phyloP scores from a whole-genome alignment of 1,139 yeast genomes.

The Kluyveromyces sp. region DNA sequence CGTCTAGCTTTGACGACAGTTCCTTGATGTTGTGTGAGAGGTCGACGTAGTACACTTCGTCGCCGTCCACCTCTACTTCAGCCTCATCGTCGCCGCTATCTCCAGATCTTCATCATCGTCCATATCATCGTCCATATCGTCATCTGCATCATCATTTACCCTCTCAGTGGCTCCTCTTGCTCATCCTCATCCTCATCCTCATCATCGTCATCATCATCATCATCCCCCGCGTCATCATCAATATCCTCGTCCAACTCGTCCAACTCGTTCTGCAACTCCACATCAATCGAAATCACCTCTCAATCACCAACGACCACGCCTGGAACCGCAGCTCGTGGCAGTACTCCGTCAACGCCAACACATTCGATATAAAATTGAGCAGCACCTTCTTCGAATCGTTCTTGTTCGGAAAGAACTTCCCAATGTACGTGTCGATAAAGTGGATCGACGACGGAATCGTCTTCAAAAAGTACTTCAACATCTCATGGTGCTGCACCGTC shows the following conservation, averaged over 20 bases:
- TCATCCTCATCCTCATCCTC: conserved; percentile 30
- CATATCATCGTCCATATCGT: conserved; percentile 34
- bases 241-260: conserved; percentile 82
- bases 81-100: conserved; percentile 30
- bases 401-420: conserved; percentile 70
- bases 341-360: conserved; percentile 53
- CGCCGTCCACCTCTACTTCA: conserved; percentile 32
- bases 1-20: conserved; percentile 62
- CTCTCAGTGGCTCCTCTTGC: conserved; percentile 31
- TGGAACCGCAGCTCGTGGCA: conserved; percentile 67
- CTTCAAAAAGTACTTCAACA: conserved; percentile 54
- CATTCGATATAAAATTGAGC: conserved; percentile 57
- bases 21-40: conserved; percentile 47
- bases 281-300: conserved; percentile 80
- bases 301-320: conserved; percentile 75
- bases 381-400: conserved; percentile 49
- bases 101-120: conserved; percentile 30
- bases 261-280: conserved; percentile 83
- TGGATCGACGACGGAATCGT: conserved; percentile 77
- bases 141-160: conserved; percentile 36
- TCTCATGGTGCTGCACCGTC: conserved; percentile 56
- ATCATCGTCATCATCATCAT: conserved; percentile 47
- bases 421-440: conserved; percentile 52
- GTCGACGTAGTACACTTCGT: conserved; percentile 38
- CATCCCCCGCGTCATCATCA: conserved; percentile 63